These are phyloP conservation scores for Tremellales sp. DNA, from an alignment of 1,284 basidiomycete genomes.

Conservation along the genomic window DNA sequence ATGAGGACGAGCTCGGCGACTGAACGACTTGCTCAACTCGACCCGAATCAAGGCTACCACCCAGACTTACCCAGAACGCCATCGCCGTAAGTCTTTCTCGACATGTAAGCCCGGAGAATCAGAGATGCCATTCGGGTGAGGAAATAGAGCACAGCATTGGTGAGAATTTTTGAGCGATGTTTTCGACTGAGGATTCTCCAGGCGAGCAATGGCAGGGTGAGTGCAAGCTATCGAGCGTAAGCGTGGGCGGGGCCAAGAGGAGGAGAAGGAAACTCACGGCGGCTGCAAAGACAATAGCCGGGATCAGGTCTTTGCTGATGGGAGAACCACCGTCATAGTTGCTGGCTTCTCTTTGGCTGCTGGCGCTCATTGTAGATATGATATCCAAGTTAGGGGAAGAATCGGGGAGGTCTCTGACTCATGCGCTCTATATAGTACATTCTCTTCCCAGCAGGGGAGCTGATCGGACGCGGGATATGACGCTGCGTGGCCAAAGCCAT, in stretches of 20 bases:
- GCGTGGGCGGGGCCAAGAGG: background rate
- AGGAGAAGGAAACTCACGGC: constrained; percentile 11
- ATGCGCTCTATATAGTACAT: no score
- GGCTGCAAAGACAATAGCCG: constrained; percentile 17
- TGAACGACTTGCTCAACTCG: no score
- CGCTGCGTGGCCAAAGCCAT: no score
- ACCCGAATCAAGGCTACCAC: background rate
- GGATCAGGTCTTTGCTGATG: constrained; percentile 10
- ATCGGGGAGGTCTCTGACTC: no score
- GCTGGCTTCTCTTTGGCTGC: no score
- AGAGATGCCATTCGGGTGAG: constrained; percentile 11
- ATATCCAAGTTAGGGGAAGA: no score
- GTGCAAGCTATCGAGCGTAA: no score
- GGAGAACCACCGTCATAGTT: constrained; percentile 23
- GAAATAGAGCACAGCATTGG: constrained; percentile 16
- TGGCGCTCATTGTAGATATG: no score
- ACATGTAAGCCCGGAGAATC: constrained; percentile 15
- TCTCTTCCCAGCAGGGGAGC: no score
- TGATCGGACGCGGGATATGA: no score
- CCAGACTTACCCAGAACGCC: constrained; percentile 7
- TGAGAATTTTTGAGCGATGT: constrained; percentile 10
- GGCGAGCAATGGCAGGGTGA: no score
- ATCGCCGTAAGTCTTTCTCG: constrained; percentile 6
- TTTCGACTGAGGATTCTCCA: no score
- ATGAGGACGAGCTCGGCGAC: constrained; percentile 21